Base-by-base conservation (phyloP, 768 basidiomycete genomes). In the Auricularia sp. region DNA sequence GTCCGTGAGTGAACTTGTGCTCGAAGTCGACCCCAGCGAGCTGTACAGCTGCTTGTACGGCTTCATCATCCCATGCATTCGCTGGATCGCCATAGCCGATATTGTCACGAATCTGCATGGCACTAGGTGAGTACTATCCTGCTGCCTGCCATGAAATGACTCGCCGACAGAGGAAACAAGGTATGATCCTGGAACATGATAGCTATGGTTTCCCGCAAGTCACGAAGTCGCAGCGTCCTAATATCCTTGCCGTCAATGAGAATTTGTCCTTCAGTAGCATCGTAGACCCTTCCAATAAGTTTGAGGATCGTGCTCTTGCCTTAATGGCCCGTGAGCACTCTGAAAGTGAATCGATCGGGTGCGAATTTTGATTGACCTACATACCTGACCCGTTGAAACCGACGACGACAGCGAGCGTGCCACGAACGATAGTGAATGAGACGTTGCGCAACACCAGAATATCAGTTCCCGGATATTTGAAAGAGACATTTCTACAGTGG, bases 101-200 rank as follows among this genome's bases (percentile, higher is more conserved):
- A 70, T 91, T 92, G 64, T 91, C 89, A 68, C 77, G 81, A 56
- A 92, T 84, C 90, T 91, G 68, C 3, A 59, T 1, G 18, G 29
- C 23, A 61, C 36, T 18, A 59, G 62, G 36, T 29, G 18, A 56
- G 51, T 16, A 18, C 12, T 3, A 35, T 29, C 29, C 39, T 42
- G 39, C 39, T 5, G 12, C 21, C 33, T 14, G 14, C 62, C 10
- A 64, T 36, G 33, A 23, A 34, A 2, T 6, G 4, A 71, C 87
- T 53, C 65, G 88, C 88, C 29, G 89, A 87, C 56, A 92, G 76
- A 0, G 90, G 90, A 71, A 92, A 91, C 68, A 85, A 79, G 0
- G 87, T 88, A 69, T 88, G 91, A 71, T 92, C 90, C 70, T 92
- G 90, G 74, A 91, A 91, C 33, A 92, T 80, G 23, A 86, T 86